Base-by-base conservation (phyloP, 805 yeast genomes). In the Clavispora asparagi region DNA sequence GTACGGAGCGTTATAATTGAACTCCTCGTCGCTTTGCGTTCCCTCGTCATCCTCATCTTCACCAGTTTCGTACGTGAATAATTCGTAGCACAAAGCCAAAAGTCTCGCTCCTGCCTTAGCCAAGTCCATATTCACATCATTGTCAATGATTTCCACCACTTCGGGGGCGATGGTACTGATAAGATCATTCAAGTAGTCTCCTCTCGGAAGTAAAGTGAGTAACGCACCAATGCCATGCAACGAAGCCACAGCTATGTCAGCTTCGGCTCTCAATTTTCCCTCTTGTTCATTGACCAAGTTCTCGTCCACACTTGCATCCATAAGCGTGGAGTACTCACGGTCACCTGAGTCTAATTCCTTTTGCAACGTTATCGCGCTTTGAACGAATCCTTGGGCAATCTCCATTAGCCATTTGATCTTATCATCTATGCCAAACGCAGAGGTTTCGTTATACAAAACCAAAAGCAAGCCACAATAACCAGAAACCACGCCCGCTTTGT, bases 71-170 rank as follows among this genome's bases (percentile, higher is more conserved):
- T 79, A 81, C 28, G 64, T 66, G 55, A 68, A 77, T 12, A 74
- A 52, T 56, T 83, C 88, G 55, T 77, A 79, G 52, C 76, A 68
- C 33, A 83, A 63, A 1, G 81, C 88, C 41, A 79, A 63, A 12
- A 79, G 65, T 50, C 81, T 71, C 4, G 80, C 82, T 0, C 79
- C 77, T 0, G 86, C 79, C 42, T 76, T 74, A 23, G 77, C 65
- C 9, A 82, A 64, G n/a, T 74, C 79, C 17, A 70, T 59, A 43
- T 55, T 61, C 33, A 67, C 65, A 30, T 64, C 74, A 39, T 68
- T 63, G 44, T 74, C 75, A 16, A 78, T 57, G 33, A 76, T 64
- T 2, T 66, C 73, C 6, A 76, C 61, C 26, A 76, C 49, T 40
- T 73, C 67, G 7, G 52, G 44, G 3, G 58, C 51, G 7, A 55